phyloP scores from a whole-genome alignment of 1,284 basidiomycete genomes.

The Meira miltonrushii region DNA sequence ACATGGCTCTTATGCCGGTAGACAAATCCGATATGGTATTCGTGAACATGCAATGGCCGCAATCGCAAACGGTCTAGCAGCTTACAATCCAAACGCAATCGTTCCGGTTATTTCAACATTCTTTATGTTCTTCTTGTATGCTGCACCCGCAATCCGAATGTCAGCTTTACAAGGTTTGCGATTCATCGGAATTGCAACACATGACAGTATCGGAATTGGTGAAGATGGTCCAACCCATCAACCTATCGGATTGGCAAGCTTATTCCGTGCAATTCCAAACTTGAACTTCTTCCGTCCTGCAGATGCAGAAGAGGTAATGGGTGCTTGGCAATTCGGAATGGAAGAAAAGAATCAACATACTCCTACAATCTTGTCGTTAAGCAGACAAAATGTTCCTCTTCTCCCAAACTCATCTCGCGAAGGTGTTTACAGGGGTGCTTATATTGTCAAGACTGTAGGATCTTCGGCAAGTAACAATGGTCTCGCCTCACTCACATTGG shows the following conservation, averaged over 20 bases:
- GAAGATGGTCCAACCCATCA: conserved; percentile 97
- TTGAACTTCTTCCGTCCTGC: conserved; percentile 67
- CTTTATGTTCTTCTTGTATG: conserved; percentile 87
- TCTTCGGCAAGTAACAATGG: conserved; percentile 62
- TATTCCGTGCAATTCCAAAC: conserved; percentile 84
- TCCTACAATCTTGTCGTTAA: conserved; percentile 75
- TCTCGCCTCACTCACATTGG: conserved; percentile 55
- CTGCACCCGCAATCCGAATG: conserved; percentile 81
- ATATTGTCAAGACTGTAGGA: conserved; percentile 73
- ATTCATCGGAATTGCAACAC: conserved; percentile 83
- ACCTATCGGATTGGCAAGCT: conserved; percentile 80
- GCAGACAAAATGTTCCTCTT: conserved; percentile 87
- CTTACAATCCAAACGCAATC: conserved; percentile 69
- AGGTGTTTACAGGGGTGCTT: conserved; percentile 76
- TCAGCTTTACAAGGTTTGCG: conserved; percentile 83
- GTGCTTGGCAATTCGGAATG: conserved; percentile 76
- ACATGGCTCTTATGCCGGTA: conserved; percentile 63
- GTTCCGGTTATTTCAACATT: conserved; percentile 61
- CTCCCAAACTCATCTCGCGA: conserved; percentile 82
- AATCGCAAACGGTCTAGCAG: conserved; percentile 80
- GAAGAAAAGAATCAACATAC: conserved; percentile 61
- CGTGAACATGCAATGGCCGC: conserved; percentile 96
- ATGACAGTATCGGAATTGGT: conserved; percentile 55
- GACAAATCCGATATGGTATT: conserved; percentile 91
- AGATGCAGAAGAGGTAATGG: conserved; percentile 90